These are phyloP conservation scores for Stemphylium beticola DNA, from an alignment of 2,329 filamentous ascomycete species.

Conservation along the genomic window DNA sequence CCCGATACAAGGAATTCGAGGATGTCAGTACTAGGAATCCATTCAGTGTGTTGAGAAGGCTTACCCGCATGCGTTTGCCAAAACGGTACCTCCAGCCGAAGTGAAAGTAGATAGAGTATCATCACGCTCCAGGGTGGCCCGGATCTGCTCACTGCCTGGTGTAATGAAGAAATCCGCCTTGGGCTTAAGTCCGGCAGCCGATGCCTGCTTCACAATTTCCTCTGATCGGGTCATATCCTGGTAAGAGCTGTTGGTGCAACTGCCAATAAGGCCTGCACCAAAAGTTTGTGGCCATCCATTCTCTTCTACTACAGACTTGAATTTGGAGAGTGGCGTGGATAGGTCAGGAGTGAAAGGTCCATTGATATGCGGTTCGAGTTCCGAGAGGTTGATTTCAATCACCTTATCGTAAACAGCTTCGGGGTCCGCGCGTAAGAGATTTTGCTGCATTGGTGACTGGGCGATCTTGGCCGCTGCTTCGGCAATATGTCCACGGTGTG, in stretches of 20 bases:
- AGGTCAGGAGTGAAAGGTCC: constrained; percentile 96
- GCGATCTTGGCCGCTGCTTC: constrained; percentile 69
- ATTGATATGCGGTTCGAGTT: constrained; percentile 94
- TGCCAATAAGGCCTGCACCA: constrained; percentile 92
- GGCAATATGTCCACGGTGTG: constrained; percentile 75
- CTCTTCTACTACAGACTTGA: constrained; percentile 81
- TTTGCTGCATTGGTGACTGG: constrained; percentile 62
- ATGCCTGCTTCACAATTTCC: constrained; percentile 88
- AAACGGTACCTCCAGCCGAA: constrained; percentile 82
- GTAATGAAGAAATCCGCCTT: constrained; percentile 94
- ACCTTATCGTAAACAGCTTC: constrained; percentile 88
- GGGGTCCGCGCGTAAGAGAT: constrained; percentile 76
- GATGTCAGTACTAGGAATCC: constrained; percentile 13
- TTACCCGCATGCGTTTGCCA: constrained; percentile 86
- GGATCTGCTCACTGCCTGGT: constrained; percentile 94
- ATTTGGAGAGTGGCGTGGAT: constrained; percentile 88
- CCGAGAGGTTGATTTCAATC: constrained; percentile 87
- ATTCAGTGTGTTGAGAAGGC: constrained; percentile 3
- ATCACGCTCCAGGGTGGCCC: constrained; percentile 89
- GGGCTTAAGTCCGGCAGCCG: constrained; percentile 86
- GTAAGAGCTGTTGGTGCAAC: constrained; percentile 98
- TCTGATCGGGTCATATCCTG: constrained; percentile 98
- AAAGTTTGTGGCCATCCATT: constrained; percentile 92
- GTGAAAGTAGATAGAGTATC: constrained; percentile 85
- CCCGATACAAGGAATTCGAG: constrained; percentile 73